Conservation (phyloP, 2,329 filamentous ascomycete species). For the Aspergillus alliaceus region DNA sequence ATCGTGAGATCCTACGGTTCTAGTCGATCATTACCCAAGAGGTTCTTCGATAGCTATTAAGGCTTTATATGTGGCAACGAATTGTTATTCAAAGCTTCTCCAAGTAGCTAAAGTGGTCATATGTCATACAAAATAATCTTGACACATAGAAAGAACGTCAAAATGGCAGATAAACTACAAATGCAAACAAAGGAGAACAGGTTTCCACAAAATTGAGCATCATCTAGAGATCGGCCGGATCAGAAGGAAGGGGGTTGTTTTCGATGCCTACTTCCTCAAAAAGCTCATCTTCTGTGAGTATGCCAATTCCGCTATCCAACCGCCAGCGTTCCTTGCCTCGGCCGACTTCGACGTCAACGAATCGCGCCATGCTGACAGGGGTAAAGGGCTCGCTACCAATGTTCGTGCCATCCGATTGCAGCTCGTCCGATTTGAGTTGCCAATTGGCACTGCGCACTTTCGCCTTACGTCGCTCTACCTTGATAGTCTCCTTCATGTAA, state of each 20-base stretch:
- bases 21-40: too few relatives aligned
- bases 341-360: slow-evolving; percentile 43
- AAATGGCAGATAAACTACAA: not conserved
- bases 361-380: slow-evolving; percentile 42
- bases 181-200: not conserved
- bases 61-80: too few relatives aligned
- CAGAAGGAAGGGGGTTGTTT: slow-evolving; percentile 20
- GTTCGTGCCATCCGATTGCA: slow-evolving; percentile 30
- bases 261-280: slow-evolving; percentile 33
- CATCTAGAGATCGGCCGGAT: slow-evolving; percentile 23
- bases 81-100: not conserved
- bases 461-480: slow-evolving; percentile 38
- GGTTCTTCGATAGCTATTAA: too few relatives aligned
- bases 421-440: slow-evolving; percentile 38
- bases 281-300: slow-evolving; percentile 32
- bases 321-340: slow-evolving; percentile 39
- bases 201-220: not conserved
- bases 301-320: slow-evolving; percentile 44
- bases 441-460: slow-evolving; percentile 43
- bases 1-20: too few relatives aligned
- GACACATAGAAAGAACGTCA: not conserved
- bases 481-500: slow-evolving; percentile 38
- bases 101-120: not conserved
- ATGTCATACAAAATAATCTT: not conserved
- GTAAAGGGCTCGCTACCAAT: slow-evolving; percentile 44